These are phyloP conservation scores for Alternaria atra DNA, from an alignment of 2,329 filamentous ascomycete species.

Conservation along the genomic window DNA sequence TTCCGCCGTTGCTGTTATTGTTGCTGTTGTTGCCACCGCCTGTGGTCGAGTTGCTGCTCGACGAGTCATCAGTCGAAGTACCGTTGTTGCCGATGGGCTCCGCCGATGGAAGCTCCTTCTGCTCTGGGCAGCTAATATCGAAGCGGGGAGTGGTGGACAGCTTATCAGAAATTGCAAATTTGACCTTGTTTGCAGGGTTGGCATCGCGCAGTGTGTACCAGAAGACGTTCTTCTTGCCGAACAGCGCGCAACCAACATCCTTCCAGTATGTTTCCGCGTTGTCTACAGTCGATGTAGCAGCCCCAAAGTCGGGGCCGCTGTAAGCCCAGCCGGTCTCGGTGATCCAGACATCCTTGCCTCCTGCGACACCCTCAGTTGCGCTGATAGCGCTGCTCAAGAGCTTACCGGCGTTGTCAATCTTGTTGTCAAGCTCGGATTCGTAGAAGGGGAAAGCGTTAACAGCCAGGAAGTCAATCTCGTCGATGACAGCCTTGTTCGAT, in stretches of 20 bases:
- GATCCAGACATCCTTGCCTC: conserved; percentile 49
- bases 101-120: conserved; percentile 23
- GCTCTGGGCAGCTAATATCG: conserved; percentile 61
- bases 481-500: conserved; percentile 48
- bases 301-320: conserved; percentile 40
- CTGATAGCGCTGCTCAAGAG: conserved; percentile 41
- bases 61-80: conserved; percentile 20
- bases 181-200: conserved; percentile 66
- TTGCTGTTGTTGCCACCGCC: conserved; percentile 9
- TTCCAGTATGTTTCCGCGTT: conserved; percentile 48
- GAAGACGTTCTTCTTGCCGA: conserved; percentile 46
- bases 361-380: conserved; percentile 41
- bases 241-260: conserved; percentile 45
- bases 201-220: conserved; percentile 50
- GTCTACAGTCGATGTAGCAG: conserved; percentile 38
- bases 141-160: conserved; percentile 62
- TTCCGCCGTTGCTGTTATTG: neutral
- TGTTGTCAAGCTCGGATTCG: conserved; percentile 44
- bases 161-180: conserved; percentile 66
- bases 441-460: conserved; percentile 52
- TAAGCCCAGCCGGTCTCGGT: conserved; percentile 52
- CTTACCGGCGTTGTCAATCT: conserved; percentile 54
- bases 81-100: conserved; percentile 29
- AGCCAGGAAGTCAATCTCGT: conserved; percentile 49
- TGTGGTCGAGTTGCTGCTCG: conserved; percentile 19